Conservation (phyloP, 257 asterid species). For the Linderniella brevidens region DNA sequence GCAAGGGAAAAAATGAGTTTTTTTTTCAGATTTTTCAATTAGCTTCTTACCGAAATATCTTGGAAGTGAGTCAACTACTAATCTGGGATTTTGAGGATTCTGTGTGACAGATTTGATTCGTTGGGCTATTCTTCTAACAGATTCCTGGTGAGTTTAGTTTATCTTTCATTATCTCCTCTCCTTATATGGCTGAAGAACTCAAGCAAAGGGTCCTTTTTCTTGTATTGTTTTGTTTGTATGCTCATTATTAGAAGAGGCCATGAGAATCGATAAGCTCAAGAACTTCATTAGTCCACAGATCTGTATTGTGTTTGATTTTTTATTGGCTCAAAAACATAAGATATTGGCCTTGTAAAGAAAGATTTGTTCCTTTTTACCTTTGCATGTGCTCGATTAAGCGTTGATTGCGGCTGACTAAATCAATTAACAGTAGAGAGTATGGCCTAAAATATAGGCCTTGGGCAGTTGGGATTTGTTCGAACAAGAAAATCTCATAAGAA, state of each 20-base stretch:
- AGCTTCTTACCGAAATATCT: neutral
- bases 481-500: neutral
- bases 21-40: neutral
- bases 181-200: neutral
- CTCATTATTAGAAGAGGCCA: neutral
- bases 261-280: neutral
- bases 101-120: neutral
- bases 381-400: conserved; percentile 11
- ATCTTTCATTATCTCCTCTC: neutral
- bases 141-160: neutral
- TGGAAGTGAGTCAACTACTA: neutral
- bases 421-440: neutral
- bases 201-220: too few species aligned
- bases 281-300: neutral
- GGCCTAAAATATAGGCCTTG: conserved; percentile 1
- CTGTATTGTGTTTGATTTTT: conserved; percentile 1
- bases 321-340: neutral
- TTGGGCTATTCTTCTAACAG: neutral
- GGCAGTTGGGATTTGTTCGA: neutral
- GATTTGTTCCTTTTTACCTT: conserved; percentile 11
- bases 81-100: neutral
- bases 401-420: neutral
- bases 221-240: too few species aligned
- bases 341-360: neutral
- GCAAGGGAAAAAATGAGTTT: neutral